Evolutionary conservation across 768 basidiomycete species (phyloP).

Genomic region (Austroboletus festivus): DNA sequence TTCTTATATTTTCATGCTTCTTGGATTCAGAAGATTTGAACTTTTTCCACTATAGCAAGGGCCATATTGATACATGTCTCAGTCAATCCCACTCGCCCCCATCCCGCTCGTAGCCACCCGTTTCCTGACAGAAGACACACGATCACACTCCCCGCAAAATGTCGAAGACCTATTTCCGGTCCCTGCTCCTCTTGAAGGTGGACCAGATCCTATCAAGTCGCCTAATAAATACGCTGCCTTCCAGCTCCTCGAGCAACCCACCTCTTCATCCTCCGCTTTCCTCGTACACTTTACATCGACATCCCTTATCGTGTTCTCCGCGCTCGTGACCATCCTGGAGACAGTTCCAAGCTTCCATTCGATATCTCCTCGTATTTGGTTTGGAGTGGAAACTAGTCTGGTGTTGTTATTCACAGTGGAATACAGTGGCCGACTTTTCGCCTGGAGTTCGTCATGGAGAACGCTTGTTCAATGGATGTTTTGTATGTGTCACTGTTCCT

Average conservation of each 20-base stretch:
- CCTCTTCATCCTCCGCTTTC: constrained; percentile 73
- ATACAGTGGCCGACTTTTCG: constrained; percentile 67
- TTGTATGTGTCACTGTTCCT: constrained; percentile 43
- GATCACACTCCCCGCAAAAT: constrained; percentile 31
- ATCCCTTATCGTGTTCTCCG: constrained; percentile 68
- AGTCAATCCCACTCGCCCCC: constrained; percentile 28
- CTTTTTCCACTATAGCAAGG: background rate
- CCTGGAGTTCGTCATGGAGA: constrained; percentile 70
- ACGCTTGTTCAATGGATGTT: constrained; percentile 61
- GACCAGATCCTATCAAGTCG: constrained; percentile 27
- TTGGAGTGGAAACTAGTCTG: constrained; percentile 81
- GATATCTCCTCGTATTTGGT: constrained; percentile 70
- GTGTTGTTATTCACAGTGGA: constrained; percentile 87
- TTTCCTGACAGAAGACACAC: constrained; percentile 45
- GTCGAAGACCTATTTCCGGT: constrained; percentile 40
- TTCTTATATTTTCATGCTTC: too few species aligned
- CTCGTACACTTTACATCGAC: constrained; percentile 70
- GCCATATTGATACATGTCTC: constrained; percentile 23
- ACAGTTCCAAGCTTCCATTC: constrained; percentile 76
- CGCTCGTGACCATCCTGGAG: constrained; percentile 73
- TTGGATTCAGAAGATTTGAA: too few species aligned
- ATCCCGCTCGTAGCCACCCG: constrained; percentile 27
- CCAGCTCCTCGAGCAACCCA: constrained; percentile 76
- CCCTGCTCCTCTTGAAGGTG: constrained; percentile 33
- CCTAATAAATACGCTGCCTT: constrained; percentile 65